Conservation (phyloP, 805 yeast species). For the Ogataea nonfermentans region DNA sequence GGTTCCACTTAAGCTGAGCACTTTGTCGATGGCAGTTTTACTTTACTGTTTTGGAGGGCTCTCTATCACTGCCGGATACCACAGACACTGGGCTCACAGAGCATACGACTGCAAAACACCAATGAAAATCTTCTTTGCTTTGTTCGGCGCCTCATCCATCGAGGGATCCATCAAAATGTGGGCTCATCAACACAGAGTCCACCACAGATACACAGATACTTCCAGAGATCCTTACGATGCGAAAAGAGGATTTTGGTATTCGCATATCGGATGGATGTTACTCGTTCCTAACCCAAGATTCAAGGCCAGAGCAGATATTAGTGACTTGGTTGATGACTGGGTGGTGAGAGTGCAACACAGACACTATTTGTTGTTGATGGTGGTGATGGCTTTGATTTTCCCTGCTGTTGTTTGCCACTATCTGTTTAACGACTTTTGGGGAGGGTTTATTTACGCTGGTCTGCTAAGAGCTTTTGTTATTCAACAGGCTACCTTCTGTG, state of each 20-base stretch:
- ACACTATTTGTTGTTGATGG: constrained; percentile 66
- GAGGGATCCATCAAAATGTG: constrained; percentile 90
- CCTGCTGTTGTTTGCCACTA: constrained; percentile 60
- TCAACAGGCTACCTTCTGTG: constrained; percentile 86
- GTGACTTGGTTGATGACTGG: constrained; percentile 77
- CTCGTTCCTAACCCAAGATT: constrained; percentile 76
- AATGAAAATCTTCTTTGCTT: constrained; percentile 61
- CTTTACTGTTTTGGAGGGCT: constrained; percentile 63
- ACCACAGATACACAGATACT: constrained; percentile 85
- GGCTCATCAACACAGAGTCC: constrained; percentile 83
- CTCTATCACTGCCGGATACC: constrained; percentile 84
- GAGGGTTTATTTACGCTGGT: constrained; percentile 79
- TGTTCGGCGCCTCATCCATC: constrained; percentile 79
- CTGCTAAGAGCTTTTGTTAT: constrained; percentile 64
- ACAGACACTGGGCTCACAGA: constrained; percentile 76
- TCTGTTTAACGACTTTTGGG: constrained; percentile 58
- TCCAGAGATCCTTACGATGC: constrained; percentile 84
- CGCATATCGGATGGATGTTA: constrained; percentile 88
- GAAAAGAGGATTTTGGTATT: constrained; percentile 77
- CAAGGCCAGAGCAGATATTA: constrained; percentile 78
- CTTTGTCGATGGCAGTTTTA: constrained; percentile 45
- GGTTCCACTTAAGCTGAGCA: constrained; percentile 49
- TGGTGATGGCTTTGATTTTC: constrained; percentile 55
- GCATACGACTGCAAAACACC: constrained; percentile 64
- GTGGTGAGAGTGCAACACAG: constrained; percentile 79